These are phyloP conservation scores for Arthrobotrys sinensis DNA, from an alignment of 2,329 filamentous ascomycete genomes.

Conservation along the genomic window DNA sequence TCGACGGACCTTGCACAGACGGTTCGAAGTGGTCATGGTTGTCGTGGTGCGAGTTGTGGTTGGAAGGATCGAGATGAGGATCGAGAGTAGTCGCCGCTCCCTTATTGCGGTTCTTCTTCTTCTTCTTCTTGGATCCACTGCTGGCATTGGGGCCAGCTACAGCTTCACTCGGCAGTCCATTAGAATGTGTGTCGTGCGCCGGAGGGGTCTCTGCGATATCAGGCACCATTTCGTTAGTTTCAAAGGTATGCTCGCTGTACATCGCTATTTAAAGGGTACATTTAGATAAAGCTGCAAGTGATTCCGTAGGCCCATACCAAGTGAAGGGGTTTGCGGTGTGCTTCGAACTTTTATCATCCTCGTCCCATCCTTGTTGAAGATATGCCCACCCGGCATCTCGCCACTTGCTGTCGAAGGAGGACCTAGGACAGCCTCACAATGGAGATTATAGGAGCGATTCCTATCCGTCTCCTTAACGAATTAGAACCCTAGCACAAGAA, in stretches of 20 bases:
- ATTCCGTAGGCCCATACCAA: slow-evolving; percentile 48
- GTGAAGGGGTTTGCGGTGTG: slow-evolving; percentile 56
- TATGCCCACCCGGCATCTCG: slow-evolving; percentile 62
- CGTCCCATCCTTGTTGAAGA: slow-evolving; percentile 65
- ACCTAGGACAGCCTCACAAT: slow-evolving; percentile 42
- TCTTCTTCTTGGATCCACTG: slow-evolving; percentile 59
- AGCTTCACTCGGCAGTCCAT: slow-evolving; percentile 49
- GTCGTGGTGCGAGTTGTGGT: slow-evolving; percentile 44
- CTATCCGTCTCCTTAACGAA: slow-evolving; percentile 33
- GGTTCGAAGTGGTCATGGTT: slow-evolving; percentile 60
- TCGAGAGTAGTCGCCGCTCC: slow-evolving; percentile 48
- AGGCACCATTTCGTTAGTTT: slow-evolving; percentile 30
- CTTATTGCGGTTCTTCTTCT: slow-evolving; percentile 61
- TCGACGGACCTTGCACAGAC: slow-evolving; percentile 61
- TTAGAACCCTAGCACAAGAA: slow-evolving; percentile 31
- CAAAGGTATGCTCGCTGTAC: neutral
- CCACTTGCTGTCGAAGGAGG: slow-evolving; percentile 52
- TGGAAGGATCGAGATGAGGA: slow-evolving; percentile 54
- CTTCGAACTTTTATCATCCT: slow-evolving; percentile 65
- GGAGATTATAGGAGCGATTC: slow-evolving; percentile 30
- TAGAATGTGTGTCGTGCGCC: slow-evolving; percentile 59
- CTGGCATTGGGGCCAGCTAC: slow-evolving; percentile 37
- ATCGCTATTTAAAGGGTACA: neutral
- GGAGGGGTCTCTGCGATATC: slow-evolving; percentile 44
- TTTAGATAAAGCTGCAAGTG: slow-evolving; percentile 5